phyloP scores from a whole-genome alignment of 208 protist genomes.

The Leishmania tropica region DNA sequence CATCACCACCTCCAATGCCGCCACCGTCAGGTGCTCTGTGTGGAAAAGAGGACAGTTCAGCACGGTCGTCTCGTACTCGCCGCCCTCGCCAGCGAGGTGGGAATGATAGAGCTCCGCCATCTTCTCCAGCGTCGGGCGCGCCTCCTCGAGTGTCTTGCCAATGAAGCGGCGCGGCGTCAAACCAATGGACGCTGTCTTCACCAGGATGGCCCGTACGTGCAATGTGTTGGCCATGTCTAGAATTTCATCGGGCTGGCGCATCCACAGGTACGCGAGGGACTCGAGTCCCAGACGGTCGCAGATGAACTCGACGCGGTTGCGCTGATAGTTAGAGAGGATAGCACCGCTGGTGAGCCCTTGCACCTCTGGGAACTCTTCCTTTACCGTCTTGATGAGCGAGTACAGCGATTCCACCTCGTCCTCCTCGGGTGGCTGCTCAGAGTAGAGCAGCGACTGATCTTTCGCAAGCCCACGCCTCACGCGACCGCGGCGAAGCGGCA shows the following conservation, averaged over 20 bases:
- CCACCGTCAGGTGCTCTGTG: conserved; percentile 39
- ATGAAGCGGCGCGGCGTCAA: conserved; percentile 90
- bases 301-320: conserved; percentile 97
- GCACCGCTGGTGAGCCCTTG: conserved; percentile 96
- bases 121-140: conserved; percentile 64
- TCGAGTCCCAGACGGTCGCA: conserved; percentile 94
- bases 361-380: conserved; percentile 86
- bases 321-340: conserved; percentile 98
- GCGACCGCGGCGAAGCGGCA: conserved; percentile 91
- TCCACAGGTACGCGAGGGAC: conserved; percentile 97
- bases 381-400: conserved; percentile 87
- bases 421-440: conserved; percentile 35
- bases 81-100: conserved; percentile 99
- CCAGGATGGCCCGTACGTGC: conserved; percentile 90
- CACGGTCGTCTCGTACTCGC: conserved; percentile 99
- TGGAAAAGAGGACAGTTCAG: conserved; percentile 96
- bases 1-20: conserved; percentile 52
- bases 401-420: conserved; percentile 99
- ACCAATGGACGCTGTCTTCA: conserved; percentile 97
- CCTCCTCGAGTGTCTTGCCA: conserved; percentile 80
- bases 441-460: conserved; percentile 87
- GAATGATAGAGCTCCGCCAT: conserved; percentile 64
- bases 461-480: conserved; percentile 78
- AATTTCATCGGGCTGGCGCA: conserved; percentile 90
- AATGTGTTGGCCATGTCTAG: conserved; percentile 92